Percentiles rank a stretch among this genome's conserved stretches.
These are phyloP conservation scores for Leptomonas seymouri DNA, from an alignment of 208 protist genomes.

Conservation along the genomic window DNA sequence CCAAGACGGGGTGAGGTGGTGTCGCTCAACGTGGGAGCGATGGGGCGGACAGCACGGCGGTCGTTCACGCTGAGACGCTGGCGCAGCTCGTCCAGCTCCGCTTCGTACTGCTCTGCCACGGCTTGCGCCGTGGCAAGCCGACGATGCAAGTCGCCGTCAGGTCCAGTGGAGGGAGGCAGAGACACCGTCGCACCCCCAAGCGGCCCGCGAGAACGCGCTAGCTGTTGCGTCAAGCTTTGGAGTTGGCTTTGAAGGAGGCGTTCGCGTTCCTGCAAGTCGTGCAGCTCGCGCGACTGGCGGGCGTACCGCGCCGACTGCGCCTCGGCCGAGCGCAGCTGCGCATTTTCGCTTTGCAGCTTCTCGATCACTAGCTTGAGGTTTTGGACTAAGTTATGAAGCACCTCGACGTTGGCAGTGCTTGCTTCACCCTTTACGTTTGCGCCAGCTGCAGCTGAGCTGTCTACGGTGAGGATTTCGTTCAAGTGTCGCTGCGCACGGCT, in stretches of 20 bases:
- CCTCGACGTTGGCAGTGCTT: constrained; percentile 17
- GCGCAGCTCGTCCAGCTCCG: constrained; percentile 54
- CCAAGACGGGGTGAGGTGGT: background rate
- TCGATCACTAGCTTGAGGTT: constrained; percentile 80
- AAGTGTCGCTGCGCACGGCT: constrained; percentile 69
- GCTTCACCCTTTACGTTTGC: constrained; percentile 7
- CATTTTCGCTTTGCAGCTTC: constrained; percentile 77
- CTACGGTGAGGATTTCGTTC: constrained; percentile 51
- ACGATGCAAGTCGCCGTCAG: constrained; percentile 39
- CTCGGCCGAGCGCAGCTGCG: constrained; percentile 35
- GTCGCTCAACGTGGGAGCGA: constrained; percentile 31
- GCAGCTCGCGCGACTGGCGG: constrained; percentile 64
- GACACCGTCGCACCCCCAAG: constrained; percentile 3
- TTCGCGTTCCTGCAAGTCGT: constrained; percentile 51
- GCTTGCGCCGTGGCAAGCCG: constrained; percentile 61
- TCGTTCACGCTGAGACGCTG: constrained; percentile 47
- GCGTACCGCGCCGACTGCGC: constrained; percentile 40
- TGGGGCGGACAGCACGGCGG: constrained; percentile 43
- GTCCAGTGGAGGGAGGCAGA: background rate
- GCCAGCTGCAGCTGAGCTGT: constrained; percentile 27
- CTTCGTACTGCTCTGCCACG: constrained; percentile 52
- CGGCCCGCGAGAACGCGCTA: constrained; percentile 25
- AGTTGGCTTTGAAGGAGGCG: constrained; percentile 41
- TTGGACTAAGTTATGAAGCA: constrained; percentile 66
- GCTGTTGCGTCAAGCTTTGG: constrained; percentile 23